These are phyloP conservation scores for Populus trichocarpa DNA, from an alignment of 441 rosid genomes.

Conservation along the genomic window DNA sequence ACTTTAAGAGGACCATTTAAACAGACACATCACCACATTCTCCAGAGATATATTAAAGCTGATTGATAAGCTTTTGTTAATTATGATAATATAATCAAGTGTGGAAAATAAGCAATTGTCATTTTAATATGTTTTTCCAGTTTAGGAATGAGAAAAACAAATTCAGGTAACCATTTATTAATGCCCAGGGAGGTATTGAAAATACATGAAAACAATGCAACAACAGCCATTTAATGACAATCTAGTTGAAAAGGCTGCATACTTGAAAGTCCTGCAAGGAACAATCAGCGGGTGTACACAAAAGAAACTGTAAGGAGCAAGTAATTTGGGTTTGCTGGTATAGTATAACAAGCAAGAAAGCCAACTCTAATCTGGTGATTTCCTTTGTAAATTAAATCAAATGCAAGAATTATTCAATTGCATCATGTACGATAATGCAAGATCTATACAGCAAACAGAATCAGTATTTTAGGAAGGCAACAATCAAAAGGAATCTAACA, in stretches of 20 bases:
- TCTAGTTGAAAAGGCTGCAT: neutral
- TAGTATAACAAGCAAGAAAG: neutral
- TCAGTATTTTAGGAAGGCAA: neutral
- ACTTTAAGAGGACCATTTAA: neutral
- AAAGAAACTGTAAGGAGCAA: neutral
- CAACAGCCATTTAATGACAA: neutral
- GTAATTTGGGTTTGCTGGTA: neutral
- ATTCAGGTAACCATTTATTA: neutral
- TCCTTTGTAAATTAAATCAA: neutral
- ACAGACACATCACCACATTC: neutral
- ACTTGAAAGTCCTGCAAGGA: neutral
- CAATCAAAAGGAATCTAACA: neutral
- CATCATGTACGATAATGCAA: neutral
- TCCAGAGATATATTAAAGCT: neutral
- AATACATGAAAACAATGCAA: neutral
- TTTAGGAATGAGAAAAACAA: neutral
- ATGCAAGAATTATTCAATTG: constrained; percentile 1
- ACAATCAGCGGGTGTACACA: neutral
- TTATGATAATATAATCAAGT: neutral
- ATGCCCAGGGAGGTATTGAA: neutral
- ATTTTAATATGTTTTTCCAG: neutral
- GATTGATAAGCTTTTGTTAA: neutral
- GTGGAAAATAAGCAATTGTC: neutral
- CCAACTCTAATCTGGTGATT: neutral
- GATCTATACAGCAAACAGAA: neutral